Conservation (phyloP, 225 moss, liverwort and hornwort genomes). For the Antitrichia curtipendula region DNA sequence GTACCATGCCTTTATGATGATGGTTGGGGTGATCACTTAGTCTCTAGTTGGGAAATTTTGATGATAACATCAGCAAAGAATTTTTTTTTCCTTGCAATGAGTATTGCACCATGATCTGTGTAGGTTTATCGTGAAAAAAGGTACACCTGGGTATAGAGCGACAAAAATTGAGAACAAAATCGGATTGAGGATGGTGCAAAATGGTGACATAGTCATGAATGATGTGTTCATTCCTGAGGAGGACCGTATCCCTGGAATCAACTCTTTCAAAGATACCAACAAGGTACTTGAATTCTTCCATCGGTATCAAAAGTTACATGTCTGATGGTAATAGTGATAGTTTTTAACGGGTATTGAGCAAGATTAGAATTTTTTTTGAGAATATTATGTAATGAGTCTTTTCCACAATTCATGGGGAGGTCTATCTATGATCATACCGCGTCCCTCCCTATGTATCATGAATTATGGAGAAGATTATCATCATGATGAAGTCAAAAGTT, state of each 20-base stretch:
- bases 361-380: background rate
- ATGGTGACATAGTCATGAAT: slow-evolving; percentile 63
- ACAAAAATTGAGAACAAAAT: slow-evolving; percentile 98
- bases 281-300: slow-evolving; percentile 32
- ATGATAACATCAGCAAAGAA: background rate
- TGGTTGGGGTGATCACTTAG: background rate
- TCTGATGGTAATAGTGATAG: background rate
- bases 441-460: background rate
- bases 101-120: background rate
- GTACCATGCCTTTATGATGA: background rate
- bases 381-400: too few relatives aligned
- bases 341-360: background rate
- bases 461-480: background rate
- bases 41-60: background rate
- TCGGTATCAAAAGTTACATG: background rate
- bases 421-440: background rate
- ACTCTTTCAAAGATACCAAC: slow-evolving; percentile 74
- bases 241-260: slow-evolving; percentile 70
- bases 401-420: too few relatives aligned
- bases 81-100: background rate
- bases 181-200: slow-evolving; percentile 93
- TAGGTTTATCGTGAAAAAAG: slow-evolving; percentile 87
- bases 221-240: slow-evolving; percentile 75
- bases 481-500: background rate
- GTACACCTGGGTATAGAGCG: slow-evolving; percentile 54